Conservation (phyloP, 192 early-diverging fungal genomes). For the Coemansia sp. region DNA sequence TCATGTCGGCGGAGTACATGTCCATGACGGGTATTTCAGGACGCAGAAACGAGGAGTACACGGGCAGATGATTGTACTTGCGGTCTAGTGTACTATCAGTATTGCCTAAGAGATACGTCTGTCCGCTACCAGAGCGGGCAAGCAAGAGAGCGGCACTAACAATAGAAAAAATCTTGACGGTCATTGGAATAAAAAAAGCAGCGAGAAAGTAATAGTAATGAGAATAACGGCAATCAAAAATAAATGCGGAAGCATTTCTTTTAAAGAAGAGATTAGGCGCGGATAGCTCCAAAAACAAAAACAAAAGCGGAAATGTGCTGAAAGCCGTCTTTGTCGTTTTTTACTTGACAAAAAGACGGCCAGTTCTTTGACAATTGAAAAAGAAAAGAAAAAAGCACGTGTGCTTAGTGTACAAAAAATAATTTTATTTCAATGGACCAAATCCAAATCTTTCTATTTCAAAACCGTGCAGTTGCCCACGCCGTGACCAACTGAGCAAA, state of each 20-base stretch:
- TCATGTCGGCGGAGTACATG: neutral
- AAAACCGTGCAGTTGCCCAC: constrained; percentile 27
- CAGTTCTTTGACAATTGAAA: neutral
- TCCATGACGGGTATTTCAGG: neutral
- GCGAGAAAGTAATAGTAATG: too few species aligned
- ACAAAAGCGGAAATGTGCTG: too few species aligned
- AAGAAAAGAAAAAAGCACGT: neutral
- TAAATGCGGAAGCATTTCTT: too few species aligned
- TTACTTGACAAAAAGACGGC: too few species aligned
- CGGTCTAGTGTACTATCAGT: neutral
- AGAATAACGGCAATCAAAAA: too few species aligned
- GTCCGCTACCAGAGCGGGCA: neutral
- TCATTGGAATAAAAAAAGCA: neutral
- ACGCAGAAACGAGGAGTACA: neutral
- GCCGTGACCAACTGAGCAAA: constrained; percentile 11
- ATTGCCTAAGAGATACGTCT: neutral
- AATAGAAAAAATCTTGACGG: neutral
- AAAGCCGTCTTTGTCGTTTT: neutral
- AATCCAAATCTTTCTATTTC: neutral
- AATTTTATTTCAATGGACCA: neutral
- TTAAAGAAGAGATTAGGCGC: too few species aligned
- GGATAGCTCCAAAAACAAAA: neutral
- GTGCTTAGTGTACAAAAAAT: neutral
- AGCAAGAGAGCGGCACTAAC: neutral
- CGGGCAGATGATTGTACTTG: neutral